Base-by-base conservation (phyloP, 352 stramenopile species). In the Pythium chondricola region DNA sequence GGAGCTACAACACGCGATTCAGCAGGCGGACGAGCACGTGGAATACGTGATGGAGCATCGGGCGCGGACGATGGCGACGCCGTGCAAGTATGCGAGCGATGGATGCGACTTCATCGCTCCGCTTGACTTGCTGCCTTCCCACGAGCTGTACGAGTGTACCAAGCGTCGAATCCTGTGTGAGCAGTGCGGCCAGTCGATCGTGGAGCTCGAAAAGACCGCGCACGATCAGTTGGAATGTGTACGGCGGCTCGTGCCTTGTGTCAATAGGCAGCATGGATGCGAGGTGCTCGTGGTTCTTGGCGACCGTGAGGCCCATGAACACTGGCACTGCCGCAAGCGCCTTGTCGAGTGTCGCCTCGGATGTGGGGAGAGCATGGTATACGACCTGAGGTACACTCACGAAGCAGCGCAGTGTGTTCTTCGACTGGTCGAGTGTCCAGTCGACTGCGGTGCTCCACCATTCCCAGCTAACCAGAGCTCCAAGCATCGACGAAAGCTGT, bases 301-400 rank as follows among this genome's bases (percentile, higher is more conserved):
- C 21, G 65, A 87, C 2, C 39, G 56, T 21, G 44, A 68, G 1
- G 22, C 52, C 14, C 80, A 92, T 41, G 59, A 69, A 16, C 35
- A 18, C 8, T 30, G 71, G 31, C 75, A 88, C 56, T 92, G 80
- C 46, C 74, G 74, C 25, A 81, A 86, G 52, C 63, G 80, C 9
- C 31, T 48, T 0, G 42, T 83, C 1, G 25, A 51, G 8, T 92
- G 80, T 44, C 77, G 77, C 2, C 58, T 74, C 1, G 48, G 65
- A 13, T 92, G 80, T 50, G 71, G 61, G 21, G 47, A 44, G 1
- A 24, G 11, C 7, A 43, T 89, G 25, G 51, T 22, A 16, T 82
- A 67, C 35, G 74, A 88, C 33, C 39, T 64, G 30, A 52, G 79
- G 13, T 56, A 78, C 14, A 6, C 36, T 11, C 77, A 92, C 25